These are phyloP conservation scores for Trametes coccinea DNA, from an alignment of 768 basidiomycete genomes.

Conservation along the genomic window DNA sequence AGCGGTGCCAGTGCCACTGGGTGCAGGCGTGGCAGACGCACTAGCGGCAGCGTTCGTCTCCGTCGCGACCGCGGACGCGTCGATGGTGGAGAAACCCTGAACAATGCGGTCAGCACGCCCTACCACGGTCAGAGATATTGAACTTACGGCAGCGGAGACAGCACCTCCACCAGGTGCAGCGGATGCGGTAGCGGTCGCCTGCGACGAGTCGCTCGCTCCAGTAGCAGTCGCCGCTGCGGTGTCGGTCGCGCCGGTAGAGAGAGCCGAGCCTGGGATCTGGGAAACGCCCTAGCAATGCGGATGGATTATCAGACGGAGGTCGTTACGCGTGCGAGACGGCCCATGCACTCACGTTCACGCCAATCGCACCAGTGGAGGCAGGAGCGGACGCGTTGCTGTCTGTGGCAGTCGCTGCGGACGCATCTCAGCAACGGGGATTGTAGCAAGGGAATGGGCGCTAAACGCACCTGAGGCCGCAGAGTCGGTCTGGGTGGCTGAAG, in stretches of 20 bases:
- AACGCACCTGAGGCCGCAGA: constrained; percentile 14
- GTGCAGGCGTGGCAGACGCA: constrained; percentile 36
- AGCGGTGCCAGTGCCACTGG: constrained; percentile 26
- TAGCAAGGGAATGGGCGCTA: background rate
- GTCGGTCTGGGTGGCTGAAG: constrained; percentile 15
- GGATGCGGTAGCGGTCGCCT: background rate
- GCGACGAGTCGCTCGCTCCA: background rate
- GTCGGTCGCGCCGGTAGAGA: constrained; percentile 7
- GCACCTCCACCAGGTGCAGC: constrained; percentile 17
- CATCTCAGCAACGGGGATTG: background rate
- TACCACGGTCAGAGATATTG: background rate
- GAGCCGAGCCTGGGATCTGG: constrained; percentile 12
- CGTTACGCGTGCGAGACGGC: background rate
- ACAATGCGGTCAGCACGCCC: background rate
- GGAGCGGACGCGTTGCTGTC: constrained; percentile 10
- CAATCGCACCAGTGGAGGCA: constrained; percentile 6
- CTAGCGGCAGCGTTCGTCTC: constrained; percentile 10
- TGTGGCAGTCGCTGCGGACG: constrained; percentile 2
- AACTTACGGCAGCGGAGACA: constrained; percentile 19
- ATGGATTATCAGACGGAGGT: background rate
- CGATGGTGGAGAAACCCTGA: constrained; percentile 18
- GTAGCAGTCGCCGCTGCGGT: background rate
- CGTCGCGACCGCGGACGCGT: constrained; percentile 9
- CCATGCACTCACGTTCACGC: background rate
- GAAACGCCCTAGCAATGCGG: constrained; percentile 1